phyloP scores from a whole-genome alignment of 2,329 filamentous ascomycete genomes.

The Furcasterigmium furcatum region DNA sequence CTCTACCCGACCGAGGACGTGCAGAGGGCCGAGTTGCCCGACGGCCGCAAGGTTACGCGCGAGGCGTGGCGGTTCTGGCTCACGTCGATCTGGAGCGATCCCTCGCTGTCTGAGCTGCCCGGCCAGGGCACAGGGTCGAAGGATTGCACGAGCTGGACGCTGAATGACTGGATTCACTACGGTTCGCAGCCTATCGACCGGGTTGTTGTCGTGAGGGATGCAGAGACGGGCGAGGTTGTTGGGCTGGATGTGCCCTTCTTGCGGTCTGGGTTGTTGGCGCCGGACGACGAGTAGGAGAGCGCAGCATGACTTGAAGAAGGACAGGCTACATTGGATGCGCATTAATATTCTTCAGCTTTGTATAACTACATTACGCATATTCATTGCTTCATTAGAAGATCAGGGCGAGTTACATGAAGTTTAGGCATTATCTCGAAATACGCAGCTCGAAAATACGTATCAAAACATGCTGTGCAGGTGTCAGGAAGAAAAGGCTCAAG shows the following conservation, averaged over 20 bases:
- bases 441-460: no score
- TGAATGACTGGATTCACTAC: conserved; percentile 31
- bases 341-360: no score
- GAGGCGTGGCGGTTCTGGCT: conserved; percentile 26
- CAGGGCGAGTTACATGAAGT: no score
- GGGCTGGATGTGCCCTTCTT: conserved; percentile 29
- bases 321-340: no score
- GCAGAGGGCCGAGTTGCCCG: conserved; percentile 7
- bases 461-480: no score
- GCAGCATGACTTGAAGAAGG: no score
- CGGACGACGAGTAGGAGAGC: no score
- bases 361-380: no score
- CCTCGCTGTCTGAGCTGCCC: conserved; percentile 21
- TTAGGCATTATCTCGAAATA: no score
- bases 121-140: conserved; percentile 13
- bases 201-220: conserved; percentile 23
- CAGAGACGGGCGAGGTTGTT: conserved; percentile 14
- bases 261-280: conserved; percentile 18
- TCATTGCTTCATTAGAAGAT: no score
- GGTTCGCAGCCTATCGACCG: conserved; percentile 27
- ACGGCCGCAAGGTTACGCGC: background rate
- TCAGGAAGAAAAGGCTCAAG: no score
- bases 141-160: conserved; percentile 25
- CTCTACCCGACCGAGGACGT: conserved; percentile 20
- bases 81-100: conserved; percentile 2